Base-by-base conservation (phyloP, 306 rosid species). In the Astragalus membranaceus region DNA sequence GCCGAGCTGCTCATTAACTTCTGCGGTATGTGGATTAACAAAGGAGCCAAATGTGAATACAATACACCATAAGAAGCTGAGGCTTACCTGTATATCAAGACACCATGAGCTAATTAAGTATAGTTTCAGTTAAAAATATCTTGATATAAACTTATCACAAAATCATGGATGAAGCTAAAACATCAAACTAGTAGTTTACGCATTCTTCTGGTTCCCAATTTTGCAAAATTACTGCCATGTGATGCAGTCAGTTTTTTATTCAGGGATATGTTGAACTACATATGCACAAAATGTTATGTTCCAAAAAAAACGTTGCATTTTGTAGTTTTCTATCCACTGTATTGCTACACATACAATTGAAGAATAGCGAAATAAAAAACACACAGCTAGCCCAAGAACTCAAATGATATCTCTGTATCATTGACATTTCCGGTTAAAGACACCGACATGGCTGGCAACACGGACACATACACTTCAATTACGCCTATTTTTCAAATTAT, bases 51-150 rank as follows among this genome's bases (percentile, higher is more conserved):
- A 62, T 41, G 7, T 47, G 69, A 16, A 23, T 41, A 2, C 42
- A 53, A 3, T 4, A 4, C 0, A 35, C 3, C 7, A 35, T 6
- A 3, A 35, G 4, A 1, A 6, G 82, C 73, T 58, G 90, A 89
- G 76, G 82, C 87, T 64, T 91, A 86, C 33, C 92, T 92, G 78
- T 86, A 74, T 82, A 83, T 89, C 81, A 92, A 69, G 73, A 86
- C 87, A 78, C 76, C 87, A 70, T 73, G 91, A 74, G 75, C 87
- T 92, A 89, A 36, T 52, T 90, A 90, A 70, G 51, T 9, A 75
- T 9, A 51, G 5, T 9, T 49, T 4, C 70, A 61, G 29, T 17
- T 20, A 14, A 58, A 55, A 52, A 58, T 5, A 13, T 15, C 7
- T 29, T 0, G 36, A 20, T 20, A 20, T 47, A 6, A 39, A 43